Evolutionary conservation across 805 yeast genomes (phyloP), one percentile per base, ranked within the genome.

Genomic region (Candida adriatica): DNA sequence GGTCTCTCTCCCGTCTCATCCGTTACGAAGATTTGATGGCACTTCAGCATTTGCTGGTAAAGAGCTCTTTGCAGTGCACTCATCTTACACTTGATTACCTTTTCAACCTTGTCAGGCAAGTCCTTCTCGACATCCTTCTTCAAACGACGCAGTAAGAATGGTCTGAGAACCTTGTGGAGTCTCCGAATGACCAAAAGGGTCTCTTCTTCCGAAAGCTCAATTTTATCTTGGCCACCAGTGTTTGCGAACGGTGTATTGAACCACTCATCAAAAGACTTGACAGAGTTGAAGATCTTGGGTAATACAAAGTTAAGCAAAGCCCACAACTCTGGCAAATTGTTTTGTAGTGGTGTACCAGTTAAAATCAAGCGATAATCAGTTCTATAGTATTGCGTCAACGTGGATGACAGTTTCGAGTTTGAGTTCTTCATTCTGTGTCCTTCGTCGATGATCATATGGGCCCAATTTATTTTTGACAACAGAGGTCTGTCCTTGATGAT

Each of bases 401-500:
- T 82, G 33, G 64, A 64, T 0, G 90, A 79, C 34, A 83, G 61
- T 50, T 82, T 83, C 3, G 90, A 80, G 35, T 73, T 72, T 2
- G 87, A 66, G 51, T 83, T 83, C 53, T 83, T 83, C 87, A 83
- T 79, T 60, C 94, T 68, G 57, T 83, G 94, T 56, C 94, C 94
- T 66, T 83, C 94, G 64, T 83, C 94, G 43, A 83, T 83, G 43
- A 83, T 81, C 90, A 83, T 83, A 55, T 84, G 90, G 25, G 81
- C 80, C 77, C 88, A 83, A 41, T 71, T 71, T 44, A 79, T 73
- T 48, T 78, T 79, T 18, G 77, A 59, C 46, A 83, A 61, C 14
- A 83, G 49, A 5, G 87, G 79, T 41, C 85, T 71, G 50, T 83
- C 94, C 48, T 80, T 70, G 42, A 83, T 80, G 42, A 83, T 75